Conservation (phyloP, 306 rosid species). For the Cotoneaster glaucophyllus region DNA sequence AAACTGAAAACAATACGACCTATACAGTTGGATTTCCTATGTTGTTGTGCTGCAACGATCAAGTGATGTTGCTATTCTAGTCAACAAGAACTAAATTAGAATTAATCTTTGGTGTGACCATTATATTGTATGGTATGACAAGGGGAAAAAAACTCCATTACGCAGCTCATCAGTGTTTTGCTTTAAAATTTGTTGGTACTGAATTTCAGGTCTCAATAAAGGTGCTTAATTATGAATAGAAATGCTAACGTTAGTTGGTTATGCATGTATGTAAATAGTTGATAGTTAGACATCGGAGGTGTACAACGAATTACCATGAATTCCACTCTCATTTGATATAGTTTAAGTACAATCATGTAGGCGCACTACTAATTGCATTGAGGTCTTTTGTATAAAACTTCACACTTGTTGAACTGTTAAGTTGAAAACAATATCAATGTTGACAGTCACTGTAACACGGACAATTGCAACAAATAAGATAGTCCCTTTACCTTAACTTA, state of each 20-base stretch:
- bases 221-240: neutral
- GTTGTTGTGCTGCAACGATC: slow-evolving; percentile 33
- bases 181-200: neutral
- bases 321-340: neutral
- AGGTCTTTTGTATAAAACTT: neutral
- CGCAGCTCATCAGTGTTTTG: neutral
- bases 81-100: neutral
- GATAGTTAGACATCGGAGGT: neutral
- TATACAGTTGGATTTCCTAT: slow-evolving; percentile 15
- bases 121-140: neutral
- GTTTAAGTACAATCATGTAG: neutral
- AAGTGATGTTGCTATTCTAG: neutral
- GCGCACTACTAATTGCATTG: neutral
- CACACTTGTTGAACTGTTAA: too few species aligned
- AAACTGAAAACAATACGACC: slow-evolving; percentile 14
- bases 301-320: neutral
- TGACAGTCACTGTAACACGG: neutral
- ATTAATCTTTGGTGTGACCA: neutral
- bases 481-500: neutral
- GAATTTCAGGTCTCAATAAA: neutral
- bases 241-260: neutral
- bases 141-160: neutral
- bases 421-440: neutral
- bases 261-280: neutral
- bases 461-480: neutral